Evolutionary conservation across 768 basidiomycete genomes (phyloP), one percentile per base, ranked within the genome.

Genomic region (Mycena polygramma): DNA sequence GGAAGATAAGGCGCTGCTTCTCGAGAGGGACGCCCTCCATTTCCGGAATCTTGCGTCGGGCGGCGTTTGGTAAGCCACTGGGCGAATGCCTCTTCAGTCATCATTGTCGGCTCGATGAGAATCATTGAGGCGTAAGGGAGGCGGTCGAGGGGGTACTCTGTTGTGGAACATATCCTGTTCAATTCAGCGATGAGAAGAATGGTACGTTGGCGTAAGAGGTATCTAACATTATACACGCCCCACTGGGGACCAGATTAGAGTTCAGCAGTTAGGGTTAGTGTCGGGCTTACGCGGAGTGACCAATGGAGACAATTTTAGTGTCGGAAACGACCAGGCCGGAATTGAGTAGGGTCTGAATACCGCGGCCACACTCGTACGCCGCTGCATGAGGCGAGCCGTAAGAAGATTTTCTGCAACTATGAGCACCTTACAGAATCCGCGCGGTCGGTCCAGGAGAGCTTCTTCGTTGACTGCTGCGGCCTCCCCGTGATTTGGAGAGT

Each of bases 151-250:
- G 57, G 10, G 26, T 43, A 58, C 4, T 24, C 57, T 1, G 19
- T 24, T n/a, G 39, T 45, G 39, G 39, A 58, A 3, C 41, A 41
- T 11, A 43, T 20, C 37, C 57, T 58, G 39, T 41, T 8, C 8
- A 6, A 2, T 2, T 41, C 22, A 52, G 22, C 3, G 24, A 22
- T 41, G n/a, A 58, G 35, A 41, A 41, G 30, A 30, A 24, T 19
- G 39, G 26, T 24, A 54, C 30, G 35, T 15, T 30, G 26, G 30
- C 11, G n/a, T 35, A 15, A 41, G 22, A 22, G 15, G 24, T 11
- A 8, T 22, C 57, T 58, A n/a, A 58, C 57, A 58, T 22, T n/a
- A 58, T 43, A 39, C 57, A 58, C 24, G 57, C 57, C 4, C 57
- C 57, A 4, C 30, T 30, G 6, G 30, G 6, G 30, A 30, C 30